Evolutionary conservation across 495 filamentous ascomycete genomes (phyloP).

Genomic region (Xylaria cubensis): DNA sequence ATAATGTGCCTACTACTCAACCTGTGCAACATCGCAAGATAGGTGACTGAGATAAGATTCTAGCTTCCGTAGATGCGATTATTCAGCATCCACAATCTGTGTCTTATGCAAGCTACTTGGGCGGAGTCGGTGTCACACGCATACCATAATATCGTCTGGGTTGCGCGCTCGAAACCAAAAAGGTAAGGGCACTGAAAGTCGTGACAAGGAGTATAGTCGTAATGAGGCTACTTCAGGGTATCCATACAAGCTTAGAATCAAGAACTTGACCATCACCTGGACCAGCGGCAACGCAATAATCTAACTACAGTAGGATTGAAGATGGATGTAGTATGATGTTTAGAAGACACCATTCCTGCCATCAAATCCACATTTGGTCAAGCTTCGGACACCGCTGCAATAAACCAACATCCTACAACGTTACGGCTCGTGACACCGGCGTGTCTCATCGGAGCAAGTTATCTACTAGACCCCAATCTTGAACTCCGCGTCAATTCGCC

Average conservation of each 20-base stretch:
- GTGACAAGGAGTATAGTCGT: neutral
- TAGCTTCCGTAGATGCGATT: neutral
- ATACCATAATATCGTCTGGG: neutral
- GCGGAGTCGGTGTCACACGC: neutral
- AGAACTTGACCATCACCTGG: neutral
- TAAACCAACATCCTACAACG: neutral
- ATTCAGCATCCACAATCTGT: neutral
- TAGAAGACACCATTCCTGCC: neutral
- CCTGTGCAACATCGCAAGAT: neutral
- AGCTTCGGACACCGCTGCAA: conserved; percentile 1
- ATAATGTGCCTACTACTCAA: neutral
- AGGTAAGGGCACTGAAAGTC: neutral
- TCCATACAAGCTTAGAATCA: neutral
- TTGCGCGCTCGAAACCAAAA: neutral
- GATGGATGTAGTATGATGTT: neutral
- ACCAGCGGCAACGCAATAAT: neutral
- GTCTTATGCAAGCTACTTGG: neutral
- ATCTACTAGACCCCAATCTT: conserved; percentile 1
- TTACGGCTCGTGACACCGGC: neutral
- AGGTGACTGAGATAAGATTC: neutral
- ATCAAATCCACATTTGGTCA: neutral
- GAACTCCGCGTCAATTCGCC: neutral
- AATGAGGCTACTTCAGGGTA: neutral
- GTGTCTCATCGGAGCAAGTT: neutral
- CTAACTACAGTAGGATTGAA: neutral